Percentiles rank a stretch among this genome's conserved stretches.
These are phyloP conservation scores for Chondrus crispus DNA, from an alignment of 23 red algal species.

Conservation along the genomic window DNA sequence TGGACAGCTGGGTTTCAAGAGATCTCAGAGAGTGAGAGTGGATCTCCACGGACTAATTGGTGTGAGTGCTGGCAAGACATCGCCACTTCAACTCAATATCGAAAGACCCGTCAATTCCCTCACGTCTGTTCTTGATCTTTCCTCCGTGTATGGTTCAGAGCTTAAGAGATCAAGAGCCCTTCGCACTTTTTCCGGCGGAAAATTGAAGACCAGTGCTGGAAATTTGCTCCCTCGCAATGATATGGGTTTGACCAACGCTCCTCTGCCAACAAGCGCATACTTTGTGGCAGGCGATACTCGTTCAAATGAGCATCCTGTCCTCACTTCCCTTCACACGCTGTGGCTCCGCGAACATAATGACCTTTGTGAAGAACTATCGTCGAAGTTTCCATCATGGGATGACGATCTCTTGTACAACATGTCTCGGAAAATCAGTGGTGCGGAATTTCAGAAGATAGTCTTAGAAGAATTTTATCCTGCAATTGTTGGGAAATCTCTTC, in stretches of 20 bases:
- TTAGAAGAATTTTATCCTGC: slow-evolving; percentile 51
- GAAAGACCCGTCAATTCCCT: slow-evolving; percentile 3
- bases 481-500: slow-evolving; percentile 4
- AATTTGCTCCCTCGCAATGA: not conserved
- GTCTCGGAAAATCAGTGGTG: slow-evolving; percentile 47
- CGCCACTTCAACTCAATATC: not conserved
- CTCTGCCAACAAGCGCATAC: not conserved
- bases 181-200: not conserved
- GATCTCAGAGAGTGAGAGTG: slow-evolving; percentile 18
- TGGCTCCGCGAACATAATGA: slow-evolving; percentile 25
- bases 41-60: not conserved
- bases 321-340: not conserved
- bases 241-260: not conserved
- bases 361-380: not conserved
- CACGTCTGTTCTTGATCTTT: not conserved
- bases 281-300: slow-evolving; percentile 18
- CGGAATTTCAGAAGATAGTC: slow-evolving; percentile 58
- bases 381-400: not conserved
- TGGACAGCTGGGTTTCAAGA: not conserved
- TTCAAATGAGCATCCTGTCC: not conserved
- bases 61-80: not conserved
- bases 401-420: slow-evolving; percentile 44
- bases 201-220: not conserved
- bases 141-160: slow-evolving; percentile 1
- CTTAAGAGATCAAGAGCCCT: not conserved